Evolutionary conservation across 169 alveolate genomes (phyloP).

Genomic region (Besnoitia besnoiti): DNA sequence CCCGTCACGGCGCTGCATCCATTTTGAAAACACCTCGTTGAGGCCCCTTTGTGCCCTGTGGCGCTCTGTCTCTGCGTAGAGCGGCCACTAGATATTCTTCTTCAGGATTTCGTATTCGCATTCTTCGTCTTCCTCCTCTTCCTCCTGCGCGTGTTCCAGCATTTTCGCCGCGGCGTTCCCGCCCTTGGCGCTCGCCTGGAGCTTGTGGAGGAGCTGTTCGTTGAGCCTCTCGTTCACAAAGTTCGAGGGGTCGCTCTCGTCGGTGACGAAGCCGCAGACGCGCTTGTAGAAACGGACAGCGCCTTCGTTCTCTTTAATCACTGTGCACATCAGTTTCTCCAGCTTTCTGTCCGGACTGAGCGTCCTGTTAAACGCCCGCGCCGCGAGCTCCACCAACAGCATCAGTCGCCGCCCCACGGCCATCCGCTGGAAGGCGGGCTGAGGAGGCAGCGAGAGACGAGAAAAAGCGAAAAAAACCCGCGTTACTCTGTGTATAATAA

Average conservation of each 20-base stretch:
- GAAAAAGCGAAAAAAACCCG: neutral
- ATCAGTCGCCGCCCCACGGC: constrained; percentile 51
- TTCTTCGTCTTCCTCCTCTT: constrained; percentile 17
- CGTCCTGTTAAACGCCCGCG: constrained; percentile 6
- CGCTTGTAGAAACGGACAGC: constrained; percentile 28
- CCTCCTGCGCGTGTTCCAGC: constrained; percentile 14
- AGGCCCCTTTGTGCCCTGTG: too few relatives aligned
- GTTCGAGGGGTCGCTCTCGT: constrained; percentile 37
- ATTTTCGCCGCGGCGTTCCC: constrained; percentile 1
- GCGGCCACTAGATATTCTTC: neutral
- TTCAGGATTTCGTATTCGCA: constrained; percentile 39
- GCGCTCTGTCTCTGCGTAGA: too few relatives aligned
- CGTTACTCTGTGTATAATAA: too few relatives aligned
- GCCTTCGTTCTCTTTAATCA: neutral
- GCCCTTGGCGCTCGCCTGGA: neutral
- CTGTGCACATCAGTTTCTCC: constrained; percentile 28
- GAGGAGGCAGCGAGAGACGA: neutral
- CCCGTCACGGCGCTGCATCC: too few relatives aligned
- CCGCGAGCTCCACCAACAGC: constrained; percentile 31
- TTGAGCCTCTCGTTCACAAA: neutral
- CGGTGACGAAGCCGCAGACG: constrained; percentile 4
- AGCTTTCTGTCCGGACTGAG: neutral
- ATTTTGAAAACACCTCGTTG: too few relatives aligned
- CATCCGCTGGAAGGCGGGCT: constrained; percentile 37
- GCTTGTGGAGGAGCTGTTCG: neutral